Evolutionary conservation across 305 asterid species (phyloP).

Genomic region (Fraxinus baroniana): DNA sequence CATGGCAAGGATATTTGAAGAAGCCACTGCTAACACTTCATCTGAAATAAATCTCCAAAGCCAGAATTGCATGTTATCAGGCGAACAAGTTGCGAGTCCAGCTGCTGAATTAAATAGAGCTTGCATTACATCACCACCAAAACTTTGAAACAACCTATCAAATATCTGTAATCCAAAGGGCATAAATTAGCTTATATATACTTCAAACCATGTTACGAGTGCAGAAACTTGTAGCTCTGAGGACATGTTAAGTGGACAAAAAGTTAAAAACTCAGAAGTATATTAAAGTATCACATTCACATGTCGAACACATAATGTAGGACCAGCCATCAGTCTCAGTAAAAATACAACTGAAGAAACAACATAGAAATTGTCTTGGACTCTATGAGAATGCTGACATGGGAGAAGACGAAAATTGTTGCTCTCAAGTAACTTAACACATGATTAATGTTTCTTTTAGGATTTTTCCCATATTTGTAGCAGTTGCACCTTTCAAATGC

Average conservation of each 20-base stretch:
- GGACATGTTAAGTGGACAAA: background rate
- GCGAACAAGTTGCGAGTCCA: conserved; percentile 77
- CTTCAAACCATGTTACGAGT: conserved; percentile 27
- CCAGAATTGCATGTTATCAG: conserved; percentile 59
- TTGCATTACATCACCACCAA: conserved; percentile 96
- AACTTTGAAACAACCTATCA: conserved; percentile 87
- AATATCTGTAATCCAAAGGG: conserved; percentile 47
- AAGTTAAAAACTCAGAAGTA: background rate
- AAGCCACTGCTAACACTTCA: conserved; percentile 70
- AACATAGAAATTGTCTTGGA: background rate
- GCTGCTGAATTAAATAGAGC: conserved; percentile 86
- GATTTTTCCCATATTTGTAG: background rate
- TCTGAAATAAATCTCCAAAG: conserved; percentile 74
- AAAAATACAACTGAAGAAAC: background rate
- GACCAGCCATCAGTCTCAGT: background rate
- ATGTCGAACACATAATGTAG: conserved; percentile 12
- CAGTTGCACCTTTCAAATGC: background rate
- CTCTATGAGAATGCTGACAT: background rate
- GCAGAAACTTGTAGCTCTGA: background rate
- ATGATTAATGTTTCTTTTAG: conserved; percentile 10
- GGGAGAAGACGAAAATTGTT: conserved; percentile 8
- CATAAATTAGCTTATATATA: conserved; percentile 30
- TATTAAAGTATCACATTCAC: conserved; percentile 7
- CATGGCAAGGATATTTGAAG: conserved; percentile 86
- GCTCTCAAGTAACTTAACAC: conserved; percentile 16